Evolutionary conservation across 257 asterid genomes (phyloP), one percentile per base, ranked within the genome.

Genomic region (Marsdenia floribunda): DNA sequence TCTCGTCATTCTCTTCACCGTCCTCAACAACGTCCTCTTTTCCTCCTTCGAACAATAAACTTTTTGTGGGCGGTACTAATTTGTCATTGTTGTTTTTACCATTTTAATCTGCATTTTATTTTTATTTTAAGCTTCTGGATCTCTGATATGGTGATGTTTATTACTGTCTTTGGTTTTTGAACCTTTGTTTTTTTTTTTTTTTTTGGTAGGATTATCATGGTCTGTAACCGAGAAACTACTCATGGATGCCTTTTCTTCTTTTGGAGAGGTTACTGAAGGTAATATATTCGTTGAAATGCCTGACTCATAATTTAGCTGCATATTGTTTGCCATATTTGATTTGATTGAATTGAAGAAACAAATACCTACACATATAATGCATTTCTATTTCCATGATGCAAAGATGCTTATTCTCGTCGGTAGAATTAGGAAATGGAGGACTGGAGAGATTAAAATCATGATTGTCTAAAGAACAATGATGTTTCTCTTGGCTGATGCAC

Each of bases 261-360:
- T 76, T 46, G 89, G 89, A 16, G 73, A 80, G 37, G 85, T 85
- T 14, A 76, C 85, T 22, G 89, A 85, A 83, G 89, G 89, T 85
- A 76, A 64, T 16, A 9, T 78, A 63, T 83, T 81, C 29, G 87
- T 60, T 72, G 67, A 78, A 83, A 78, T 78, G 77, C 71, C 84
- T 9, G 68, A 72, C 57, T 74, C 77, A 44, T 11, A n/a, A 37
- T 16, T 29, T 19, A 35, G 53, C 57, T 52, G 47, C 16, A 19
- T 19, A 4, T 11, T 24, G n/a, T 21, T 40, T 6, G 5, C 10
- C 11, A 6, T 38, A 16, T 35, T 35, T 64, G 22, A 21, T 54
- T 4, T 2, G 26, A 5, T 21, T 49, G 49, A 44, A 18, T 49
- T 12, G 59, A 53, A 53, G 59, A 53, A 53, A 53, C 59, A 53